These are phyloP conservation scores for Nadsonia commutata DNA, from an alignment of 1,139 yeast genomes.

Conservation along the genomic window DNA sequence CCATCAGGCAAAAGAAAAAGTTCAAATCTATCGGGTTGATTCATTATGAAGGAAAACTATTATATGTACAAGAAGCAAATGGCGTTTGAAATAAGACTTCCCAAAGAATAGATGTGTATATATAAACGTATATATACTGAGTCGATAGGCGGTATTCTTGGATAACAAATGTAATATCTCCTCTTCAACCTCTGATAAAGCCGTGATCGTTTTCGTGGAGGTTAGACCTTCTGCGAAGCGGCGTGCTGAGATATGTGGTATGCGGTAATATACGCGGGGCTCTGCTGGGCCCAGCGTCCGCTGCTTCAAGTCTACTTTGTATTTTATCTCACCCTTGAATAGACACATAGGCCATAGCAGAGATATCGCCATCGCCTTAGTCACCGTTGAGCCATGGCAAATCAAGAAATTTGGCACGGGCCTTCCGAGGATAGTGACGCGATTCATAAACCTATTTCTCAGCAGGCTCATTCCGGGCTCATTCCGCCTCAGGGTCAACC, in stretches of 20 bases:
- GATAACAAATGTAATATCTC: too few relatives aligned
- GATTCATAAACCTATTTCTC: neutral
- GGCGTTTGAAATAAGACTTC: too few relatives aligned
- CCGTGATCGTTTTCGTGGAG: too few relatives aligned
- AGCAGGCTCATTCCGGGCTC: neutral
- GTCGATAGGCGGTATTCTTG: too few relatives aligned
- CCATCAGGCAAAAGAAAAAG: conserved; percentile 95
- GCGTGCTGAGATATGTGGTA: neutral
- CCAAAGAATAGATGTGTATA: too few relatives aligned
- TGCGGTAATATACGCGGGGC: neutral
- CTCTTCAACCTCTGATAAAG: too few relatives aligned
- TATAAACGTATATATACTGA: too few relatives aligned
- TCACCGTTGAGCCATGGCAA: neutral
- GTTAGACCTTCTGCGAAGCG: too few relatives aligned
- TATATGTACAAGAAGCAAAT: neutral
- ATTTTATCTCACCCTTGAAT: neutral
- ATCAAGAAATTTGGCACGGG: neutral
- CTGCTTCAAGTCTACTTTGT: neutral
- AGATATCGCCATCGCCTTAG: too few relatives aligned
- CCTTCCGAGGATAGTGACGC: neutral
- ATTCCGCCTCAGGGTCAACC: neutral
- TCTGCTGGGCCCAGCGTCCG: neutral
- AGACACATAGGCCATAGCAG: too few relatives aligned
- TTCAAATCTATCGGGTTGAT: conserved; percentile 98
- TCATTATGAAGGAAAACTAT: conserved; percentile 35